Evolutionary conservation across 2,329 filamentous ascomycete genomes (phyloP).

Genomic region (Aspergillus latus): DNA sequence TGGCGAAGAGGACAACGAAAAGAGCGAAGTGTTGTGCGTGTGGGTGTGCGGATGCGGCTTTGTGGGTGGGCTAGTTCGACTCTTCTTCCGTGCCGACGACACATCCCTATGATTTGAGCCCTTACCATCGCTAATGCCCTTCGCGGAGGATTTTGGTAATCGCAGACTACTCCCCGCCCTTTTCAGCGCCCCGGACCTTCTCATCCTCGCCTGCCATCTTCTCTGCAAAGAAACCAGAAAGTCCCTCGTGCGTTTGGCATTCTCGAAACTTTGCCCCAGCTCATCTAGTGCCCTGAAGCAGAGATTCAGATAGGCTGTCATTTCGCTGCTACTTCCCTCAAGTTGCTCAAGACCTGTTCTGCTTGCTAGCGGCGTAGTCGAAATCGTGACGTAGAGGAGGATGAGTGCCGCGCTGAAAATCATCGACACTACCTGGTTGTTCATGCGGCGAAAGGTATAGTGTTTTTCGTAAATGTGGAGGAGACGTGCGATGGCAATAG

Average conservation of each 20-base stretch:
- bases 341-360: conserved; percentile 22
- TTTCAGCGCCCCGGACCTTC: conserved; percentile 13
- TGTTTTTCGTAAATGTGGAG: conserved; percentile 43
- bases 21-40: background rate
- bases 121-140: background rate
- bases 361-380: conserved; percentile 29
- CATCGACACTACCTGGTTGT: conserved; percentile 46
- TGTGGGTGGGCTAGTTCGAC: background rate
- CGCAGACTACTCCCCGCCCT: conserved; percentile 6
- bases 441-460: conserved; percentile 45
- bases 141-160: background rate
- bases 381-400: conserved; percentile 40
- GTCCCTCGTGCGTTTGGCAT: conserved; percentile 42
- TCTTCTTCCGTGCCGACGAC: background rate
- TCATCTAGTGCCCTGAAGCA: conserved; percentile 46
- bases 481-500: conserved; percentile 41
- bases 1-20: background rate
- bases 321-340: conserved; percentile 29
- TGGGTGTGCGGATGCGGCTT: background rate
- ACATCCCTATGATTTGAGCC: background rate
- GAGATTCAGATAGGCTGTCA: conserved; percentile 40
- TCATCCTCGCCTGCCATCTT: conserved; percentile 37
- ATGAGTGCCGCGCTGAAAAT: conserved; percentile 47
- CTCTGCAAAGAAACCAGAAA: conserved; percentile 40
- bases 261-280: conserved; percentile 43